Percentiles rank a stretch among this genome's conserved stretches.
phyloP scores from a whole-genome alignment of 176 grass and related monocot species.

The Avena insularis region DNA sequence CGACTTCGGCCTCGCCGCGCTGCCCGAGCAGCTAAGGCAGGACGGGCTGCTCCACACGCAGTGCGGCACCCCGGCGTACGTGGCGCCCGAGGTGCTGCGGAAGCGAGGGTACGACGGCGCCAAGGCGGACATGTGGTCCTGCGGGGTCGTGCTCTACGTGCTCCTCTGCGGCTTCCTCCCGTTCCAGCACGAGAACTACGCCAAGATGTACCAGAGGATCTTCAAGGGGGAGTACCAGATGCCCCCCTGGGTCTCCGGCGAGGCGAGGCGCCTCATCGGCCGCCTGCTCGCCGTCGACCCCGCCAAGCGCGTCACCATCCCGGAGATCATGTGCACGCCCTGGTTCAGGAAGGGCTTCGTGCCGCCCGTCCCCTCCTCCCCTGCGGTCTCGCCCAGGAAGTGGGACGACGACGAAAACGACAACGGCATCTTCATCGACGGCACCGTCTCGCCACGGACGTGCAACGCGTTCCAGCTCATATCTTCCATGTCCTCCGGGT shows the following conservation, averaged over 20 bases:
- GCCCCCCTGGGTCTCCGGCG: slow-evolving; percentile 80
- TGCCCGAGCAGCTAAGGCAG: slow-evolving; percentile 86
- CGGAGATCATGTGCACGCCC: slow-evolving; percentile 64
- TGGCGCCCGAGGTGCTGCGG: slow-evolving; percentile 88
- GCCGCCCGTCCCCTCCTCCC: slow-evolving; percentile 31
- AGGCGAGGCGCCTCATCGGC: slow-evolving; percentile 73
- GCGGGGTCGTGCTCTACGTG: slow-evolving; percentile 93
- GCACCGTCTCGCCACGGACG: slow-evolving; percentile 55
- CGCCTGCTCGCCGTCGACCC: slow-evolving; percentile 84
- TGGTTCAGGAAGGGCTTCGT: slow-evolving; percentile 82
- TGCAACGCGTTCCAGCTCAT: slow-evolving; percentile 99
- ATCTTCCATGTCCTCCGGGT: slow-evolving; percentile 94
- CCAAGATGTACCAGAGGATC: slow-evolving; percentile 93
- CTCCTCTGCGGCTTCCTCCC: slow-evolving; percentile 88
- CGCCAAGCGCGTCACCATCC: slow-evolving; percentile 71
- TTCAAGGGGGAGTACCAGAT: slow-evolving; percentile 82
- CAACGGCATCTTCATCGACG: background rate
- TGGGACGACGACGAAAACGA: background rate
- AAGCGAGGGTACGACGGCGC: slow-evolving; percentile 86
- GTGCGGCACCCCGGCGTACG: slow-evolving; percentile 98
- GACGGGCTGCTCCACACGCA: slow-evolving; percentile 96
- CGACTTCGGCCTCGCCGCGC: slow-evolving; percentile 92
- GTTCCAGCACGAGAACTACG: slow-evolving; percentile 80
- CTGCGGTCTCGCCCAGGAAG: slow-evolving; percentile 28
- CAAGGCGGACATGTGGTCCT: slow-evolving; percentile 85